These are phyloP conservation scores for Glutinoglossum americanum DNA, from an alignment of 495 filamentous ascomycete genomes.

Conservation along the genomic window DNA sequence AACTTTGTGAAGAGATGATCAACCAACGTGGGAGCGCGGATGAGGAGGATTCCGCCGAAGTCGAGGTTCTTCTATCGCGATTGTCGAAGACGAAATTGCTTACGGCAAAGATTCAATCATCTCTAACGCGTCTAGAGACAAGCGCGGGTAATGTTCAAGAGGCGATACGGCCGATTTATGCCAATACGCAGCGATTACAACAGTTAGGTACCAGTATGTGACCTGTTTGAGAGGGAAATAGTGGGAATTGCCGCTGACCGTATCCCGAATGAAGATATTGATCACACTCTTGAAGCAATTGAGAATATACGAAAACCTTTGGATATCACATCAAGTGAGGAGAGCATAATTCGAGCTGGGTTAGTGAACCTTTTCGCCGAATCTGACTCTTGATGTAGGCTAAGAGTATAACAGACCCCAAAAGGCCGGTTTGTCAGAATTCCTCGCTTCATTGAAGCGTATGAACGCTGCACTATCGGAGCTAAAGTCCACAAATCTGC, in stretches of 20 bases:
- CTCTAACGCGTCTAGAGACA: constrained; percentile 60
- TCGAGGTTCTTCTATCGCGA: constrained; percentile 45
- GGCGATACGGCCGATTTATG: constrained; percentile 79
- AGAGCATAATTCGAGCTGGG: constrained; percentile 74
- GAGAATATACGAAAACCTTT: constrained; percentile 71
- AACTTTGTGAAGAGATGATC: constrained; percentile 21
- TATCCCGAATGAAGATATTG: constrained; percentile 40
- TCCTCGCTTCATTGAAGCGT: constrained; percentile 72
- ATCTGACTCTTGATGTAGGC: constrained; percentile 7
- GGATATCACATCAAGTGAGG: constrained; percentile 71
- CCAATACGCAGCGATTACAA: constrained; percentile 77
- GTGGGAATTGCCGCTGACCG: neutral
- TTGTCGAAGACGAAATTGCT: constrained; percentile 45
- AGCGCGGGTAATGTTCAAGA: constrained; percentile 78
- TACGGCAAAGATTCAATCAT: constrained; percentile 84
- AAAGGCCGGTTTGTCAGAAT: constrained; percentile 60
- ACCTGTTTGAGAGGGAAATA: neutral
- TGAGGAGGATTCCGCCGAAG: constrained; percentile 51
- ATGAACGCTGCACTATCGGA: constrained; percentile 60
- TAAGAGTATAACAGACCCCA: constrained; percentile 32
- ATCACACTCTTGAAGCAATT: constrained; percentile 64
- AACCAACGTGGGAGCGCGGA: constrained; percentile 29
- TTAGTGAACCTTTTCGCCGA: constrained; percentile 16
- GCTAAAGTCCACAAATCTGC: constrained; percentile 67
- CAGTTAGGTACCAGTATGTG: constrained; percentile 50